Conservation (phyloP, 1,139 yeast species). For the Saccharomycopsis hybrid region DNA sequence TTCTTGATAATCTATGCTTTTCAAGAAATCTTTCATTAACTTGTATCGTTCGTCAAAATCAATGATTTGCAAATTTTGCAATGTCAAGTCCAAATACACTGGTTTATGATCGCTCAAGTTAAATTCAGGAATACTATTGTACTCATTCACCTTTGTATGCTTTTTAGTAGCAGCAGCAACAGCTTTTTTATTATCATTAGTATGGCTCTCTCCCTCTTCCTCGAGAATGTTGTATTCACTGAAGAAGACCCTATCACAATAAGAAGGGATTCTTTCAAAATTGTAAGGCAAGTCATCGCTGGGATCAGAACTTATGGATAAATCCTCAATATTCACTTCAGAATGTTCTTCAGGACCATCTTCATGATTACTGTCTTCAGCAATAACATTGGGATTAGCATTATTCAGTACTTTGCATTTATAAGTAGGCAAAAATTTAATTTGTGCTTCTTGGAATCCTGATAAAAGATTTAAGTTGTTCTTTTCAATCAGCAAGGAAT, state of each 20-base stretch:
- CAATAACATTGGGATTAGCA: not conserved
- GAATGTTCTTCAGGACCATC: too few relatives aligned
- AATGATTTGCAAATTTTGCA: conserved; percentile 39
- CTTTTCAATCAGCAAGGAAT: conserved; percentile 52
- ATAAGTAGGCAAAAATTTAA: conserved; percentile 71
- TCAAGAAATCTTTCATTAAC: conserved; percentile 33
- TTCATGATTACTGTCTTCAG: not conserved
- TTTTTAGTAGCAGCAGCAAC: too few relatives aligned
- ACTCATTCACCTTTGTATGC: conserved; percentile 26
- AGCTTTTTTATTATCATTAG: too few relatives aligned
- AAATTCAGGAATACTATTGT: conserved; percentile 33
- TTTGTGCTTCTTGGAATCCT: conserved; percentile 58
- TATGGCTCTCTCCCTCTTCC: conserved; percentile 21
- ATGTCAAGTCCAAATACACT: conserved; percentile 46
- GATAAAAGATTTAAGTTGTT: conserved; percentile 47
- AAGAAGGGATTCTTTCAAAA: conserved; percentile 62
- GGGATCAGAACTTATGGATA: conserved; percentile 12
- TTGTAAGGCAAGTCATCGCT: conserved; percentile 46
- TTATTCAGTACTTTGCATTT: conserved; percentile 37
- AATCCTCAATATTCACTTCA: not conserved
- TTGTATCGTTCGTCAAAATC: conserved; percentile 36
- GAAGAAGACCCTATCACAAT: conserved; percentile 66
- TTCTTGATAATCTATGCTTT: conserved; percentile 37
- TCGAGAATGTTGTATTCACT: conserved; percentile 22
- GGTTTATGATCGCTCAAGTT: conserved; percentile 72